Conservation (phyloP, 805 yeast genomes). For the Isabelozyma heimii region DNA sequence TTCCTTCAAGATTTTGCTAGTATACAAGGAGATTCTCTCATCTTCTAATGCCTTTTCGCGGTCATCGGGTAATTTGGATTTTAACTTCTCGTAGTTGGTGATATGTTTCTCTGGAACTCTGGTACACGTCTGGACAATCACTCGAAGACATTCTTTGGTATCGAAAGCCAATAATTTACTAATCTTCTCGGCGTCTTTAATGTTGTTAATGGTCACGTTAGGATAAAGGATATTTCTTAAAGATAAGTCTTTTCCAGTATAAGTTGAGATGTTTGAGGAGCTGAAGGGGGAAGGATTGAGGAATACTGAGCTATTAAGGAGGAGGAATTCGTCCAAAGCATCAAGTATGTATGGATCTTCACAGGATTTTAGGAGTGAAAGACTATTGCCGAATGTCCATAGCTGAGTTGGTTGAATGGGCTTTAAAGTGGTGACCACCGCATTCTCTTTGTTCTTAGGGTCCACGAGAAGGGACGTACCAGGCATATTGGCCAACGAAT, state of each 20-base stretch:
- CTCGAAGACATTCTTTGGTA: constrained; percentile 46
- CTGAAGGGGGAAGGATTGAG: constrained; percentile 31
- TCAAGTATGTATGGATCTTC: constrained; percentile 30
- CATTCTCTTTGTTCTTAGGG: background rate
- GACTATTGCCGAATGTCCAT: constrained; percentile 42
- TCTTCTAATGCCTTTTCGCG: constrained; percentile 24
- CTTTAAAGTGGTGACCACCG: constrained; percentile 11
- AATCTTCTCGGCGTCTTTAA: constrained; percentile 39
- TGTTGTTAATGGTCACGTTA: constrained; percentile 28
- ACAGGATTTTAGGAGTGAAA: constrained; percentile 26
- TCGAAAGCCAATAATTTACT: constrained; percentile 38
- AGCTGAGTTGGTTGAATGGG: constrained; percentile 32
- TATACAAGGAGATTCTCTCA: constrained; percentile 32
- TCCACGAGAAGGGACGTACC: background rate
- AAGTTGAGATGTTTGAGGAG: background rate
- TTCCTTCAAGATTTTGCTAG: constrained; percentile 46
- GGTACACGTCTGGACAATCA: constrained; percentile 38
- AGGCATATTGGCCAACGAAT: background rate
- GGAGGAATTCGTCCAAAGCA: constrained; percentile 39
- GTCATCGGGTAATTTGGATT: constrained; percentile 35
- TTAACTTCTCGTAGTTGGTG: constrained; percentile 18
- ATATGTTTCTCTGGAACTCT: constrained; percentile 33
- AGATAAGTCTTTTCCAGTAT: constrained; percentile 24
- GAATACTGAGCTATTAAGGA: constrained; percentile 27
- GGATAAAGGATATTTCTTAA: constrained; percentile 41